Base-by-base conservation (phyloP, 805 yeast genomes). In the Kluyveromyces siamensis region DNA sequence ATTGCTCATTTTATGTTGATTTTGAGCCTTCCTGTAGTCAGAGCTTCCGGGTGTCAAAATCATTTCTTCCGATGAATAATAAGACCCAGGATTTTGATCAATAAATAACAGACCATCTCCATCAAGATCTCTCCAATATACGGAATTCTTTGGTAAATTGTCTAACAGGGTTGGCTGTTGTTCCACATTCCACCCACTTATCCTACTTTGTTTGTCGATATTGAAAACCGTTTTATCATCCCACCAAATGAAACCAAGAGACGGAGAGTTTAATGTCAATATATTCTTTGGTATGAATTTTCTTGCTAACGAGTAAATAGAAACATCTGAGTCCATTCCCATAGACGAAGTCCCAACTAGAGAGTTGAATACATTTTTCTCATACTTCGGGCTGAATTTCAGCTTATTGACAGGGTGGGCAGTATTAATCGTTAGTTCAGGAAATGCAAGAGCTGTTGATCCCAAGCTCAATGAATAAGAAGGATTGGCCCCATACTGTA, bases 301-400 rank as follows among this genome's bases (percentile, higher is more conserved):
- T 53, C 96, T 71, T 37, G 74, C 74, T 45, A 87, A 70, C 40
- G 81, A 81, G 75, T 86, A 87, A 4, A 87, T 74, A 44, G 83
- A 80, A 6, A 85, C 73, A 30, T 79, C 75, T 1, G 84, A 77
- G 40, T 70, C 95, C 57, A 84, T 89, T 44, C 82, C 83, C 55
- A 84, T 67, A 48, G 81, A 84, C 60, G 84, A 83, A 37, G 83
- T 74, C 0, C 95, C 95, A 52, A 88, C 72, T 55, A 83, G 84
- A 14, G 88, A 79, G 50, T 76, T 76, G 52, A 70, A 65, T 14
- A 84, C 68, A 39, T 58, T 62, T 27, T 69, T 52, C 8, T 55
- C 61, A 41, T 50, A 54, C 3, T 53, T 36, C 0, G 70, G 70
- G 35, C 63, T 55, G 48, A 65, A 63, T 51, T 66, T 66, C 33